These are phyloP conservation scores for Plicaturopsis crispa DNA, from an alignment of 768 basidiomycete genomes.

Conservation along the genomic window DNA sequence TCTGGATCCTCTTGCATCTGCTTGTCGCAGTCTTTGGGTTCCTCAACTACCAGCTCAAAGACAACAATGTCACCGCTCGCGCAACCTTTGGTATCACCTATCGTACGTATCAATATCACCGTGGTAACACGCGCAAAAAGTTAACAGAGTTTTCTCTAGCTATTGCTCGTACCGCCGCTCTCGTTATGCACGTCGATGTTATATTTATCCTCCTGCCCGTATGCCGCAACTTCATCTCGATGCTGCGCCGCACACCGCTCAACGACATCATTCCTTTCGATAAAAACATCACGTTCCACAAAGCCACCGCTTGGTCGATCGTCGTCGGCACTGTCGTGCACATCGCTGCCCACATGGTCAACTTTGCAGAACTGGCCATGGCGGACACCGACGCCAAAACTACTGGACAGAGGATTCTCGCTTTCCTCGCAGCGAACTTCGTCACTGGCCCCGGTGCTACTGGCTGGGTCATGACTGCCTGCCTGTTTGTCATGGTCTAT, in stretches of 20 bases:
- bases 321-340: slow-evolving; percentile 72
- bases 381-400: slow-evolving; percentile 45
- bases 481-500: slow-evolving; percentile 74
- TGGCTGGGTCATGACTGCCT: slow-evolving; percentile 82
- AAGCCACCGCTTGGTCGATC: slow-evolving; percentile 87
- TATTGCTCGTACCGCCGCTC: slow-evolving; percentile 82
- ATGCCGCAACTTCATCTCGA: slow-evolving; percentile 90
- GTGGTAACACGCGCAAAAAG: neutral
- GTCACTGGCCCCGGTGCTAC: slow-evolving; percentile 75
- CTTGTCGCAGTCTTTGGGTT: slow-evolving; percentile 74
- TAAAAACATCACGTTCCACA: slow-evolving; percentile 88
- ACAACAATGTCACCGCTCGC: slow-evolving; percentile 65
- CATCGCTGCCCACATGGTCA: slow-evolving; percentile 79
- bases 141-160: slow-evolving; percentile 38
- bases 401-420: slow-evolving; percentile 45
- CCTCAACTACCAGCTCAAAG: slow-evolving; percentile 72
- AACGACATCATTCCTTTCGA: slow-evolving; percentile 89
- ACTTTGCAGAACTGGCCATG: slow-evolving; percentile 64
- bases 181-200: slow-evolving; percentile 86
- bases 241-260: slow-evolving; percentile 79
- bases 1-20: slow-evolving; percentile 77
- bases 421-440: slow-evolving; percentile 79
- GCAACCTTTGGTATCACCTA: slow-evolving; percentile 70
- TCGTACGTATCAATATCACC: slow-evolving; percentile 33
- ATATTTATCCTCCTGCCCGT: slow-evolving; percentile 92